Evolutionary conservation across 306 rosid species (phyloP).

Genomic region (Dicorynia guianensis): DNA sequence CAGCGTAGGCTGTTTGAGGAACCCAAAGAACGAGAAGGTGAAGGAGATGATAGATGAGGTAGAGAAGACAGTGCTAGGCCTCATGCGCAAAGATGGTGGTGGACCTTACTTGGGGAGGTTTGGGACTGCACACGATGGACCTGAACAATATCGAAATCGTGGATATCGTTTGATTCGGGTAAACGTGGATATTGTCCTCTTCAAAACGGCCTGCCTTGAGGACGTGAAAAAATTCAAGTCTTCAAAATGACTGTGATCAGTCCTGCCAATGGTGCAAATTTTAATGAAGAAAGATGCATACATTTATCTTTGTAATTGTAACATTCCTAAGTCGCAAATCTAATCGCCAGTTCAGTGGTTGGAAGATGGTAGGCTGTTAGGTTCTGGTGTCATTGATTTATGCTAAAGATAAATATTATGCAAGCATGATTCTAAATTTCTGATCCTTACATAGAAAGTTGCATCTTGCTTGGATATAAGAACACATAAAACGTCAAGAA

Average conservation of each 20-base stretch:
- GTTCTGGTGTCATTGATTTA: no score
- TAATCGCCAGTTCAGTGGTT: no score
- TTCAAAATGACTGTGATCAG: background rate
- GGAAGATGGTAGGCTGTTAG: no score
- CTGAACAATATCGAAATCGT: background rate
- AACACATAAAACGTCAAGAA: no score
- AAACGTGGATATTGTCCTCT: background rate
- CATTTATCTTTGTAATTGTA: no score
- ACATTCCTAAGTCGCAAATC: no score
- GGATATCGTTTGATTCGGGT: conserved; percentile 10
- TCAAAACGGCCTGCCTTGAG: conserved; percentile 20
- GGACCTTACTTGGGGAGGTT: conserved; percentile 1
- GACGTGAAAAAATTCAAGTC: conserved; percentile 7
- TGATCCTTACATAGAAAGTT: background rate
- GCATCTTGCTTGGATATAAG: background rate
- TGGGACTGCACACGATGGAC: background rate
- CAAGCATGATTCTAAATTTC: no score
- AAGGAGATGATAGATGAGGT: background rate
- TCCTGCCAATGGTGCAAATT: no score
- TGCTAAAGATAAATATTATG: no score
- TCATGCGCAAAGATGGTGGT: background rate
- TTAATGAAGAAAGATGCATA: no score
- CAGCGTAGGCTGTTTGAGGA: background rate
- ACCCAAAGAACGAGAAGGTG: conserved; percentile 3
- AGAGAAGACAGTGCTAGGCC: conserved; percentile 4